Base-by-base conservation (phyloP, 495 filamentous ascomycete species). In the Lophium mytilinum region DNA sequence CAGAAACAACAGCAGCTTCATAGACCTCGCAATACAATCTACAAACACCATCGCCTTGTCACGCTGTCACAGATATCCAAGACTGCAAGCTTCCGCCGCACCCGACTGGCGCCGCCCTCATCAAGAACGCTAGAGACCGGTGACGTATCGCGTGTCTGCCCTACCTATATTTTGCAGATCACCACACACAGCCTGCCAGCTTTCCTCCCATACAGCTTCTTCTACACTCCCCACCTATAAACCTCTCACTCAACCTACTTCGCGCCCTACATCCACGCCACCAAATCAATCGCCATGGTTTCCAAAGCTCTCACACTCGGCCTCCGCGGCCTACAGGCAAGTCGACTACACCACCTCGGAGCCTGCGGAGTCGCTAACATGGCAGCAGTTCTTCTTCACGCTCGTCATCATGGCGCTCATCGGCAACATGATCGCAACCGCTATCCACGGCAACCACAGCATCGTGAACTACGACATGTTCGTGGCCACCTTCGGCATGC, bases 391-490 rank as follows among this genome's bases (percentile, higher is more conserved):
- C 72, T 19, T 87, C 58, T 86, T 76, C 74, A 77, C 83, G n/a
- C 69, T 88, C 33, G 75, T 88, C 66, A 66, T 84, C 61, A 80
- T 85, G 70, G 78, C 84, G 18, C 73, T 89, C 24, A 63, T 85
- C 53, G 85, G 83, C 60, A 84, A 87, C 72, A 84, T 87, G 75
- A 83, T 88, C 64, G 71, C 75, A 54, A 69, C 76, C 4, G 71
- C 81, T 0, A 71, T 73, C 57, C 52, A 69, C 46, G 80, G 80
- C 40, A 84, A 85, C 72, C 79, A 80, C 0, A 68, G 73, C 12
- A 69, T 75, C 54, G 71, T 82, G 68, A 87, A 88, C 75, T 89
- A 83, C 71, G 66, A 73, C 65, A 84, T 87, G 71, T 87, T 84
- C 67, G 73, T 76, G 21, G 62, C 78, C 19, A 82, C 80, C n/a